A percentile compares a stretch with the other conserved stretches of the same genome.
These are phyloP conservation scores for Citrus medica DNA, from an alignment of 345 rosid species.

Conservation along the genomic window DNA sequence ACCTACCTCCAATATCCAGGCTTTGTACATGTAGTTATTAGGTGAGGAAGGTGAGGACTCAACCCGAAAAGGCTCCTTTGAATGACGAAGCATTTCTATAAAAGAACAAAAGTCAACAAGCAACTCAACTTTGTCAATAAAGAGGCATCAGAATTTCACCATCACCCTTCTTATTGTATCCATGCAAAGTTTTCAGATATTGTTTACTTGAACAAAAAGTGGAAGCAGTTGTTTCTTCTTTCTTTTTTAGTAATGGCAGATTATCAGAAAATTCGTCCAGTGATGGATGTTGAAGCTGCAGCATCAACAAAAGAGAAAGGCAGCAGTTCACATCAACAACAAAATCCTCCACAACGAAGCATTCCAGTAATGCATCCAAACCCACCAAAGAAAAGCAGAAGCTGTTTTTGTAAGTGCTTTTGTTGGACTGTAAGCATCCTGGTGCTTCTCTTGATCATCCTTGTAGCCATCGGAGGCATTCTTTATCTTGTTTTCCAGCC, in stretches of 20 bases:
- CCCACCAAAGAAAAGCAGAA: conserved; percentile 23
- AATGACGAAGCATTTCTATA: background rate
- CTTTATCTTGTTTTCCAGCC: conserved; percentile 72
- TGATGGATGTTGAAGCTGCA: background rate
- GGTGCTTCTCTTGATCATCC: conserved; percentile 30
- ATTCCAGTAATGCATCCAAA: conserved; percentile 20
- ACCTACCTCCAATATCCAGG: conserved; percentile 34
- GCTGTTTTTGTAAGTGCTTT: conserved; percentile 60
- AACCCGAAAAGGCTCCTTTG: background rate
- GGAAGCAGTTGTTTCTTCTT: too few species aligned
- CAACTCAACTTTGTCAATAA: background rate
- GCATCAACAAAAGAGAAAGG: background rate
- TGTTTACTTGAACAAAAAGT: background rate
- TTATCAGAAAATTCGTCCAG: conserved; percentile 11
- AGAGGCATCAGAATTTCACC: background rate
- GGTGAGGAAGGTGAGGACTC: conserved; percentile 52
- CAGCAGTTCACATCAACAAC: background rate
- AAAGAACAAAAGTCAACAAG: conserved; percentile 3
- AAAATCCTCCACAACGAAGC: conserved; percentile 9
- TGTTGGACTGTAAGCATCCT: conserved; percentile 59
- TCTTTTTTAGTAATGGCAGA: background rate
- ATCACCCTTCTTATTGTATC: background rate
- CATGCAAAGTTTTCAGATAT: background rate
- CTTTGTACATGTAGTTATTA: conserved; percentile 19
- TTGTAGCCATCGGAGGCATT: conserved; percentile 46